Percentiles rank a stretch among this genome's conserved stretches.
phyloP scores from a whole-genome alignment of 352 stramenopile species.

The Phytophthora citricola region DNA sequence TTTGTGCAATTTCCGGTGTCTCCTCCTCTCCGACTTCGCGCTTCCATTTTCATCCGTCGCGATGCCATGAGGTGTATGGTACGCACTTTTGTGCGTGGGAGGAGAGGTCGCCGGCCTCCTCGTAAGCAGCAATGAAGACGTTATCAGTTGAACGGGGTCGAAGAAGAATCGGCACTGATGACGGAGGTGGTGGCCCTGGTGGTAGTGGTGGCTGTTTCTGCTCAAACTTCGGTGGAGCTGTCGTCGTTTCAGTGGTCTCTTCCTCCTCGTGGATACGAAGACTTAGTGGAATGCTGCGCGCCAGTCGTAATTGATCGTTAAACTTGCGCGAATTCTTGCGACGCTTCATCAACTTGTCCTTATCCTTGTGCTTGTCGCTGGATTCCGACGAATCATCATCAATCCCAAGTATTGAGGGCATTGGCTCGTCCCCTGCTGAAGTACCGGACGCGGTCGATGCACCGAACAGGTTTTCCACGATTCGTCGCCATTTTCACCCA shows the following conservation, averaged over 20 bases:
- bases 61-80: slow-evolving; percentile 14
- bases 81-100: slow-evolving; percentile 22
- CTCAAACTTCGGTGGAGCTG: slow-evolving; percentile 20
- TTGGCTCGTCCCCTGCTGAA: slow-evolving; percentile 25
- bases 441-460: slow-evolving; percentile 17
- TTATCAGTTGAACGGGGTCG: slow-evolving; percentile 46
- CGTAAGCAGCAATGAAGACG: slow-evolving; percentile 34
- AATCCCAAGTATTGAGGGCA: slow-evolving; percentile 36
- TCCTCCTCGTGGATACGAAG: slow-evolving; percentile 60
- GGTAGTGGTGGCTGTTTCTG: slow-evolving; percentile 36
- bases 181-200: slow-evolving; percentile 25
- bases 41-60: slow-evolving; percentile 32
- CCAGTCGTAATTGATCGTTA: slow-evolving; percentile 71
- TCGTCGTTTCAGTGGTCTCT: slow-evolving; percentile 9
- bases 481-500: slow-evolving; percentile 49
- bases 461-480: slow-evolving; percentile 79
- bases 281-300: slow-evolving; percentile 59
- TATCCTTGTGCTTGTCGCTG: slow-evolving; percentile 46
- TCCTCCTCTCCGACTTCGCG: slow-evolving; percentile 26
- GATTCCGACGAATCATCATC: slow-evolving; percentile 37
- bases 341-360: slow-evolving; percentile 57
- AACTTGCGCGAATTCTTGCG: slow-evolving; percentile 75
- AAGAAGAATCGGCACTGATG: slow-evolving; percentile 32
- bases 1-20: slow-evolving; percentile 52
- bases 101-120: slow-evolving; percentile 30